A percentile compares a stretch with the other conserved stretches of the same genome.
Conservation (phyloP, 169 alveolate genomes). For the Cryptosporidium meleagridis region DNA sequence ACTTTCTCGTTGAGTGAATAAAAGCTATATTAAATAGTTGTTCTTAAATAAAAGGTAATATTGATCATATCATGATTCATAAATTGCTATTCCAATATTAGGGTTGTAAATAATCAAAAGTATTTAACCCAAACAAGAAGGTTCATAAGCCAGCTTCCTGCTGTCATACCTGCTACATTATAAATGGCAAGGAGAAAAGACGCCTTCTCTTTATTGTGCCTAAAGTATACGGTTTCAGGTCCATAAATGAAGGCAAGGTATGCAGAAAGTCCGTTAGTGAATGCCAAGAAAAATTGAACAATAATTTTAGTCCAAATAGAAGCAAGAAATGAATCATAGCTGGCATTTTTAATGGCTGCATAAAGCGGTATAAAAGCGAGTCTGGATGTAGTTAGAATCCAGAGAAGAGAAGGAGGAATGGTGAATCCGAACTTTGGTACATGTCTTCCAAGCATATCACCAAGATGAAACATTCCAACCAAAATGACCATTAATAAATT, state of each 20-base stretch:
- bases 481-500: conserved; percentile 20
- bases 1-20: not conserved
- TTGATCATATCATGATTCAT: not conserved
- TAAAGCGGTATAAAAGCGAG: conserved; percentile 62
- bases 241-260: conserved; percentile 72
- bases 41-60: not conserved
- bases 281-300: conserved; percentile 55
- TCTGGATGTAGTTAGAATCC: conserved; percentile 68
- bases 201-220: conserved; percentile 68
- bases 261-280: conserved; percentile 61
- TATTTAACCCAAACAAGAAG: conserved; percentile 53
- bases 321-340: conserved; percentile 13
- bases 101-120: conserved; percentile 9
- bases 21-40: not conserved
- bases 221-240: conserved; percentile 61
- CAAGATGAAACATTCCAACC: conserved; percentile 71
- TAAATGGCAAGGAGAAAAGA: conserved; percentile 59
- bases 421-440: conserved; percentile 43
- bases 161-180: conserved; percentile 74
- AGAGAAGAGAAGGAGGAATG: conserved; percentile 64
- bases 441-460: conserved; percentile 70
- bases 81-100: not conserved
- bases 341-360: conserved; percentile 38
- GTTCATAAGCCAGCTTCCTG: conserved; percentile 74
- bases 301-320: conserved; percentile 41